Base-by-base conservation (phyloP, 345 rosid genomes). In the Moricandia moricandioides region DNA sequence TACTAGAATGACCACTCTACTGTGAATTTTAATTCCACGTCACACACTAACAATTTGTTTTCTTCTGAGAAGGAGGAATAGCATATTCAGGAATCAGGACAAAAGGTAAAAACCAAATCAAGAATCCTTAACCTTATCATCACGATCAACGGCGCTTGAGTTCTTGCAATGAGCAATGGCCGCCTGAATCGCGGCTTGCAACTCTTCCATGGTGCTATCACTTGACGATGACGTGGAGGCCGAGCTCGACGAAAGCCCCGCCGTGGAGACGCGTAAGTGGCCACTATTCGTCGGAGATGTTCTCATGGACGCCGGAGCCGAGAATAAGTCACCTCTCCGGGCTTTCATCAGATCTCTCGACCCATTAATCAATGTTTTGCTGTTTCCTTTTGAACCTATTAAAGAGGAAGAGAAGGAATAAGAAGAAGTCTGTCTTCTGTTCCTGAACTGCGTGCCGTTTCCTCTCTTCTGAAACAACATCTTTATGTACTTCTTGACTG, bases 81-180 rank as follows among this genome's bases (percentile, higher is more conserved):
- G 29, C 35, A 72, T 47, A 67, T 40, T 40, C 24, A 62, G 8
- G 78, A 67, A 31, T 40, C 24, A 62, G 8, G 78, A 72, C 76
- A 72, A 67, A 62, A 66, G 67, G 49, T 34, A 78, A 62, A 78
- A 60, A 60, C 14, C 65, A 73, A 78, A 62, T 79, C 66, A 73
- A 68, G 78, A 79, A 73, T 62, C 78, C 78, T 67, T 79, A 64
- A 68, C 78, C 78, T 76, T 70, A 73, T 78, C 68, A 31, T 69
- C 49, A 73, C 59, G 62, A 35, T 83, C 91, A 54, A 62, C 61
- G 59, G 86, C 84, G 74, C 86, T 85, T 64, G 99, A 95, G 58
- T 88, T 92, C 84, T 95, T 95, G 87, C 99, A 95, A 77, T 95
- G 97, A 76, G 97, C 95, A 80, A 95, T 92, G 4, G 99, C 99